Percentiles rank a stretch among this genome's conserved stretches.
Conservation (phyloP, 2,329 filamentous ascomycete genomes). For the Aspergillus pseudoglaucus region DNA sequence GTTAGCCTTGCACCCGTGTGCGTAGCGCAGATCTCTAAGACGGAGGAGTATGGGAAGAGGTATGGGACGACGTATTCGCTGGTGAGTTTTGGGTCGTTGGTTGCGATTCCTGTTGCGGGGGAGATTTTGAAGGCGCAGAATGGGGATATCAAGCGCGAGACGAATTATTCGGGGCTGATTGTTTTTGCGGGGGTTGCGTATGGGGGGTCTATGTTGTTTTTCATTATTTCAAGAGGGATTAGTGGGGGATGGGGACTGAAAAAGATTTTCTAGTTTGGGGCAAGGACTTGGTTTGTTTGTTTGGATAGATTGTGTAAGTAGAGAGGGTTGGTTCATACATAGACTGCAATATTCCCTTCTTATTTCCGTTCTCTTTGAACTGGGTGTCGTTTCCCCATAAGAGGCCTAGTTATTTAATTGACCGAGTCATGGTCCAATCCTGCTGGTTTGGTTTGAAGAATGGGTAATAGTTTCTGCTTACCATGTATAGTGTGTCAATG, state of each 20-base stretch:
- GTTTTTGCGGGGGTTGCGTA: slow-evolving; percentile 19
- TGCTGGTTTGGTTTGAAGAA: too few relatives aligned
- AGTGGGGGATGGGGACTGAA: slow-evolving; percentile 14
- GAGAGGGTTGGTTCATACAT: neutral
- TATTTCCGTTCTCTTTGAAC: too few relatives aligned
- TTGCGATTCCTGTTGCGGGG: slow-evolving; percentile 16
- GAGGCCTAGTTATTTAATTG: too few relatives aligned
- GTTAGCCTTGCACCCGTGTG: slow-evolving; percentile 37
- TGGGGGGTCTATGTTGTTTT: slow-evolving; percentile 15
- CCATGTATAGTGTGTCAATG: too few relatives aligned
- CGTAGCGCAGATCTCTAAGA: slow-evolving; percentile 41
- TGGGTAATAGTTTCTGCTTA: too few relatives aligned
- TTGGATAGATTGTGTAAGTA: neutral
- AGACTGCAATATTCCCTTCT: too few relatives aligned
- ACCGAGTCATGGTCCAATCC: too few relatives aligned
- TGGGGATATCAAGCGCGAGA: slow-evolving; percentile 1
- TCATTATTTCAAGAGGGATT: slow-evolving; percentile 17
- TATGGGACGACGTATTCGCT: slow-evolving; percentile 27
- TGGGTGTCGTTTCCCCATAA: too few relatives aligned
- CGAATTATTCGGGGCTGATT: slow-evolving; percentile 13
- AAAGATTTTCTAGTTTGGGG: slow-evolving; percentile 10
- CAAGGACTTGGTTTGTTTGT: neutral
- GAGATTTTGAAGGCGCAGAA: slow-evolving; percentile 1
- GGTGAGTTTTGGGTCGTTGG: slow-evolving; percentile 17
- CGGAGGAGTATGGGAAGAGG: slow-evolving; percentile 36